These are phyloP conservation scores for Borovskyia barvae DNA, from an alignment of 208 protist species.

Conservation along the genomic window DNA sequence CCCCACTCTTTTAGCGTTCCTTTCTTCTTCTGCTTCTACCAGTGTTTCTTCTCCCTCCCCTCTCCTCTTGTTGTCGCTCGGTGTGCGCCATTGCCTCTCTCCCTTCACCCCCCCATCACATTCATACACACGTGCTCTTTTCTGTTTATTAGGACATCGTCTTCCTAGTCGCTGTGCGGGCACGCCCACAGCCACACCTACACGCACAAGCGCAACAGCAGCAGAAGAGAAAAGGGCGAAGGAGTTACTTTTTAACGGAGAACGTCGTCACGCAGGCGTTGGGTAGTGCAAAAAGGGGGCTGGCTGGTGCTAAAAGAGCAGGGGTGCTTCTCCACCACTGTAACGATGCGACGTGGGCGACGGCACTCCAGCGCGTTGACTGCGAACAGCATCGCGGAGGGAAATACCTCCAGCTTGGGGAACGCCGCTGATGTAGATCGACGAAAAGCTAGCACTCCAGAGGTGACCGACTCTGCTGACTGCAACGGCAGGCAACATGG, in stretches of 20 bases:
- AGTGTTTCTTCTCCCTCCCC: not conserved
- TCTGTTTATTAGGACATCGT: not conserved
- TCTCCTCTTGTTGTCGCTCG: conserved; percentile 3
- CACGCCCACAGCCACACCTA: too few relatives aligned
- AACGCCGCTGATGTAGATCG: not conserved
- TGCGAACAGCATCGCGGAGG: not conserved
- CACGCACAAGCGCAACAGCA: not conserved
- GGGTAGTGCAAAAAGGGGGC: too few relatives aligned
- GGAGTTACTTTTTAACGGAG: too few relatives aligned
- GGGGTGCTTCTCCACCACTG: too few relatives aligned
- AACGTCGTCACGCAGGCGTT: too few relatives aligned
- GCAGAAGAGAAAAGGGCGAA: not conserved
- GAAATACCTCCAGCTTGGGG: too few relatives aligned
- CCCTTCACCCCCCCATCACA: not conserved
- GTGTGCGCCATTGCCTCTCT: not conserved
- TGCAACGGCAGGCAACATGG: not conserved
- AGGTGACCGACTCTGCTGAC: too few relatives aligned
- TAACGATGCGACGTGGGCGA: conserved; percentile 1
- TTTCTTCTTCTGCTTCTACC: conserved; percentile 1
- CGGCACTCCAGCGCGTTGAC: not conserved
- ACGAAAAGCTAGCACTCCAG: not conserved
- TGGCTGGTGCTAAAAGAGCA: too few relatives aligned
- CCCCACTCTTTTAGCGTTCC: too few relatives aligned
- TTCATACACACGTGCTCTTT: not conserved
- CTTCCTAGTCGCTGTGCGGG: too few relatives aligned